Evolutionary conservation across 108 stramenopile species (phyloP), one percentile per base, ranked within the genome.

Genomic region (Cyclotella cryptica): DNA sequence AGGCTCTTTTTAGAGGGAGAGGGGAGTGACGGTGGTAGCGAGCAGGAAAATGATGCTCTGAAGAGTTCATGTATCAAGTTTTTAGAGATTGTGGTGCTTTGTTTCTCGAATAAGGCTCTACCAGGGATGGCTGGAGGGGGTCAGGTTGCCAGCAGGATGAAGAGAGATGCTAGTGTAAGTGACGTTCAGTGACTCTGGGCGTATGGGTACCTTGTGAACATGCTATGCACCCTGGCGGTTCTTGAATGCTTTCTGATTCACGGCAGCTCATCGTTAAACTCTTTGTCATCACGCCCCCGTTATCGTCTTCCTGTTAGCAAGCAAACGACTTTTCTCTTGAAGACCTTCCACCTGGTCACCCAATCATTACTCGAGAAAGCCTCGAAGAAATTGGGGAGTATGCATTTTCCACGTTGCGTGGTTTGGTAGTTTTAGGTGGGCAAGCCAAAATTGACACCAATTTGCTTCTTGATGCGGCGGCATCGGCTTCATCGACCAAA

Each of bases 321-420:
- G 78, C 74, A 10, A 90, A 92, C 22, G 92, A 93, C 68, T 96
- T 96, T 75, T 90, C 91, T 9, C 69, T 96, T 27, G 92, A 96
- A 47, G 93, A 94, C 72, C 70, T 96, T 3, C 96, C 96, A 22
- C 86, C 80, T n/a, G 96, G 96, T 74, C 93, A 96, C 79, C 93
- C 93, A 17, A 79, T 92, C 57, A 96, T 96, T 76, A 96, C 92
- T 58, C 84, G 93, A 26, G 91, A 93, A 74, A 81, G 86, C 24
- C 77, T 96, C 54, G 92, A 92, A 74, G 90, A 91, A 21, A 93
- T 96, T 72, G 89, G 92, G 10, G 92, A 94, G 26, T 92, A 94
- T 74, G 90, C 92, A 63, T 96, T 96, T 83, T 80, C 90, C 3
- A 87, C 89, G 7, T 57, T 96, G 13, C 85, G 96, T 43, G 96